Conservation (phyloP, 2,329 filamentous ascomycete genomes). For the Byssochlamys sp. region DNA sequence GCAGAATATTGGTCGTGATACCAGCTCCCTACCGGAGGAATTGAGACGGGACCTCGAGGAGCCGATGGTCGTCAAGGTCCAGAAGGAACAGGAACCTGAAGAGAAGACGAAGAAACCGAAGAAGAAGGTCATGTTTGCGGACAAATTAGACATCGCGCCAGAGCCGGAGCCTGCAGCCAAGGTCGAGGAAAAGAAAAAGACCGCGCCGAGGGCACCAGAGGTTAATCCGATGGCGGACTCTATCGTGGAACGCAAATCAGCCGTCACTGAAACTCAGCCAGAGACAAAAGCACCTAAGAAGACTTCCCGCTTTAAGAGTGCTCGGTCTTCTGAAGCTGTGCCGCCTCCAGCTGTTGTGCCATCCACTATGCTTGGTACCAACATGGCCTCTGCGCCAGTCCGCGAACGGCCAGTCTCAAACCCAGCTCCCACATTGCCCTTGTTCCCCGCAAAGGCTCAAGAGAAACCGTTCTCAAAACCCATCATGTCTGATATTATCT, state of each 20-base stretch:
- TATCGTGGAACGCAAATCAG: constrained; percentile 34
- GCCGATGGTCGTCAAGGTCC: constrained; percentile 15
- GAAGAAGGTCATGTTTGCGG: constrained; percentile 75
- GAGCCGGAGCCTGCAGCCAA: constrained; percentile 26
- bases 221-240: constrained; percentile 31
- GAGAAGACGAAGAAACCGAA: constrained; percentile 20
- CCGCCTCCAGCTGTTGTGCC: neutral
- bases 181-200: constrained; percentile 15
- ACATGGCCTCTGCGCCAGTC: neutral
- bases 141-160: constrained; percentile 60
- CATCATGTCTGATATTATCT: constrained; percentile 16
- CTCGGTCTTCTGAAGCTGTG: constrained; percentile 15
- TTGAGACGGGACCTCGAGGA: constrained; percentile 22
- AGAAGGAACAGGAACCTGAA: constrained; percentile 7
- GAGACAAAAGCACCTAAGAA: constrained; percentile 25
- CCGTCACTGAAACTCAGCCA: constrained; percentile 8
- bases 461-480: constrained; percentile 32
- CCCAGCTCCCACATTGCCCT: constrained; percentile 16
- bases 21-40: constrained; percentile 23
- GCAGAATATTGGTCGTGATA: constrained; percentile 48
- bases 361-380: neutral
- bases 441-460: constrained; percentile 30
- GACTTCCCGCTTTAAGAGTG: constrained; percentile 36
- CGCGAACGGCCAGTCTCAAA: constrained; percentile 12
- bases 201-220: constrained; percentile 18